Base-by-base conservation (phyloP, 768 basidiomycete genomes). In the Russula lepida region DNA sequence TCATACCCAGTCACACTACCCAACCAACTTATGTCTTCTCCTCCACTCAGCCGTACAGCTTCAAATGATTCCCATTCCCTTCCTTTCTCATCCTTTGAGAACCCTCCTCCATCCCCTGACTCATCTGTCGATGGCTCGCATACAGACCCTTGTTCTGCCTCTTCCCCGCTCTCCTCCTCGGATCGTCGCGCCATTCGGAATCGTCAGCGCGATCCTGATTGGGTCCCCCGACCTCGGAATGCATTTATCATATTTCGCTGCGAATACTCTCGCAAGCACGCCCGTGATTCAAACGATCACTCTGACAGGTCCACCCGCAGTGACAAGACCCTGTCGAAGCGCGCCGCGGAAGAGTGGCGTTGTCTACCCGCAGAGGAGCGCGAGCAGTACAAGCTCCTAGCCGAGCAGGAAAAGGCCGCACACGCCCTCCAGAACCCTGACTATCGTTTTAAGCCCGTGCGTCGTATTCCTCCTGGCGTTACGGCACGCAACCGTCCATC, bases 291-390 rank as follows among this genome's bases (percentile, higher is more conserved):
- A 15, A 70, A 75, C 30, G 74, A 74, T 35, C 56, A 7, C 15
- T 44, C 63, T 11, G 68, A 68, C 41, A 44, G 7, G 43, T 48
- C 58, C 13, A 23, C 30, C 17, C 49, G 56, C 27, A 59, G 56
- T 25, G 79, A 80, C 60, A 82, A 83, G 69, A 78, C 81, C 1
- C 78, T 92, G 41, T 89, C 86, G n/a, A 86, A 86, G 66, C 80
- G 87, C 50, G 90, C 89, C 0, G 85, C 81, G 0, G 84, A 85
- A 54, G 84, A 86, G 32, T 94, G 92, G 92, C 78, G 77, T 41
- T 74, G 78, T 59, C 76, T 91, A 15, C 63, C 80, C 0, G 59
- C 67, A 0, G 75, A 77, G 46, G 80, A 82, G 57, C 81, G 74
- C 63, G 69, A 78, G 19, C 74, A 71, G 57, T 89, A 77, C 75